phyloP scores from a whole-genome alignment of 306 rosid genomes.

The Lablab purpureus region DNA sequence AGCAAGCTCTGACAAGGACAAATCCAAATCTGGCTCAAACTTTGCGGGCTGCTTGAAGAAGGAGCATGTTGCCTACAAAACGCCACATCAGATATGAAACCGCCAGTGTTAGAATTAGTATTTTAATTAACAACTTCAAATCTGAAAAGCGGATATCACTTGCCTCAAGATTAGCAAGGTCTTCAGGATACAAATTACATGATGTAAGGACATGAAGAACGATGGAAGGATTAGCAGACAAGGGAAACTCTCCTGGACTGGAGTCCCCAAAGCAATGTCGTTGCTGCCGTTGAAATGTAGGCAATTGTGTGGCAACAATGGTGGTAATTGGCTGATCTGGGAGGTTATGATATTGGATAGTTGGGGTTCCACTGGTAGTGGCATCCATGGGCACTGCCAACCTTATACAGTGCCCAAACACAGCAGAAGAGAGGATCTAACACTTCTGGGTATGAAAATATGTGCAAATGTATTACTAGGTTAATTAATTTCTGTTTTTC shows the following conservation, averaged over 20 bases:
- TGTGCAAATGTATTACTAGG: constrained; percentile 51
- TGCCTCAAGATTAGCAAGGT: constrained; percentile 89
- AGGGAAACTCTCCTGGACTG: constrained; percentile 81
- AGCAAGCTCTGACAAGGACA: constrained; percentile 85
- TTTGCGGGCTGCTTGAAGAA: constrained; percentile 85
- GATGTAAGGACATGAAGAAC: constrained; percentile 85
- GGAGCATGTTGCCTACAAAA: constrained; percentile 90
- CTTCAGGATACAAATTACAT: constrained; percentile 77
- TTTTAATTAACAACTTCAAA: constrained; percentile 12
- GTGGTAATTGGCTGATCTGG: constrained; percentile 73
- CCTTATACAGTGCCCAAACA: constrained; percentile 73
- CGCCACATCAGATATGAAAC: constrained; percentile 51
- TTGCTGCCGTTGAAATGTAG: constrained; percentile 65
- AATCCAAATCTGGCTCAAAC: constrained; percentile 64
- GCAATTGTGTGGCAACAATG: constrained; percentile 59
- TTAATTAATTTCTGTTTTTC: constrained; percentile 47
- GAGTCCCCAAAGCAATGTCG: constrained; percentile 78
- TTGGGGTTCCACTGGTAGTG: constrained; percentile 74
- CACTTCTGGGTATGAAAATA: constrained; percentile 58
- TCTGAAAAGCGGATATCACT: constrained; percentile 45
- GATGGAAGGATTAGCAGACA: constrained; percentile 82
- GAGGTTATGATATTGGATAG: constrained; percentile 74
- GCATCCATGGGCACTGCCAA: constrained; percentile 93
- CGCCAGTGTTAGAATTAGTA: constrained; percentile 40
- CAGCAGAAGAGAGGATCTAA: constrained; percentile 49